Evolutionary conservation across 176 grass and related monocot species (phyloP).

Genomic region (Oryza meridionalis): DNA sequence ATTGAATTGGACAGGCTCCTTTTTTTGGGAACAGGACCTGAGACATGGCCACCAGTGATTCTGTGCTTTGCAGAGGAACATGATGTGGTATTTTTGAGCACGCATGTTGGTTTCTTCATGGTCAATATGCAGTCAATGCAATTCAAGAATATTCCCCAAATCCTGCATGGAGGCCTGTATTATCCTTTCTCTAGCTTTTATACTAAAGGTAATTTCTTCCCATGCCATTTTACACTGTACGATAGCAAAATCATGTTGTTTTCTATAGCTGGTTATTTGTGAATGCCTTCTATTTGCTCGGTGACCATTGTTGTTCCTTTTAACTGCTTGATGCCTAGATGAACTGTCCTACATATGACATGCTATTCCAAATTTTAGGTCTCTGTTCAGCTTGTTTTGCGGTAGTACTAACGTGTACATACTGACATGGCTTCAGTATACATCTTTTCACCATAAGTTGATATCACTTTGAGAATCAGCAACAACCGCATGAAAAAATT

Average conservation of each 20-base stretch:
- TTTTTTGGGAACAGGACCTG: neutral
- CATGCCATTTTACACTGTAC: neutral
- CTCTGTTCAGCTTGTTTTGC: too few relatives aligned
- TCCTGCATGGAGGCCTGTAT: neutral
- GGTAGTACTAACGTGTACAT: too few relatives aligned
- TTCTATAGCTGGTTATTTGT: neutral
- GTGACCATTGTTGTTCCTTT: neutral
- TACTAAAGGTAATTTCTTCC: neutral
- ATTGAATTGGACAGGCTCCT: neutral
- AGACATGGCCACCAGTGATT: neutral
- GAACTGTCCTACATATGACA: too few relatives aligned
- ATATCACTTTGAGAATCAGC: too few relatives aligned
- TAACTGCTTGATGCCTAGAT: neutral
- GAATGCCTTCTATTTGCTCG: neutral
- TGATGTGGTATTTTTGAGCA: neutral
- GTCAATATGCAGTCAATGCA: slow-evolving; percentile 1
- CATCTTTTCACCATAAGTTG: too few relatives aligned
- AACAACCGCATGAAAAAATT: too few relatives aligned
- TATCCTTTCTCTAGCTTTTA: slow-evolving; percentile 11
- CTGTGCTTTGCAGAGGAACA: slow-evolving; percentile 1
- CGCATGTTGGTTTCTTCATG: neutral
- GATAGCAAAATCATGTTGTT: neutral
- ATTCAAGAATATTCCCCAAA: neutral
- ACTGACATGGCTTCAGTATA: too few relatives aligned
- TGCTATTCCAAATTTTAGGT: neutral